Evolutionary conservation across 352 stramenopile species (phyloP), one percentile per base, ranked within the genome.

Genomic region (Plasmopara viticola): DNA sequence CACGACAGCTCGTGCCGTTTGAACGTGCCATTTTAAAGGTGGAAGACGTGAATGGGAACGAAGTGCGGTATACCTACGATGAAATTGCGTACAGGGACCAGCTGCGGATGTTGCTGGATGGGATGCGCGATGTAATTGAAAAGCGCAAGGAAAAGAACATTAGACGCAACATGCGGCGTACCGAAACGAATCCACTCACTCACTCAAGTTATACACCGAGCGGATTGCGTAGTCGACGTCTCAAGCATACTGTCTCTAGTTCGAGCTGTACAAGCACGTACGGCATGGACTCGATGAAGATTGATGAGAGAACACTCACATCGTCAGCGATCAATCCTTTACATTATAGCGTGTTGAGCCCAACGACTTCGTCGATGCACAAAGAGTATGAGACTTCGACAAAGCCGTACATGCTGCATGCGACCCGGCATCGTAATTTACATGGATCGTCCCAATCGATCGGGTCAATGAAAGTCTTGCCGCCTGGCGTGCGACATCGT

Each of bases 121-220:
- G 82, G 0, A 70, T 92, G 54, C 79, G 82, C 9, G 82, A 92
- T 44, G 78, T 89, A 51, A 89, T 90, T 49, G 82, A 92, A 47
- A 93, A 90, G 60, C 72, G 79, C 14, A 86, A 86, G 48, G 79
- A 83, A 48, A 62, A 80, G 5, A 68, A 79, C 31, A 69, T 86
- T 17, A 64, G 64, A 52, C 72, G 74, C 4, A 85, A 80, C 18
- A 79, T 87, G 34, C 60, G 66, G 29, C 63, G 66, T 17, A 60
- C 65, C 0, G 66, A 75, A 48, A 72, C 60, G 13, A 64, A 70
- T 31, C 66, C 62, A 30, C 56, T 62, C 40, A 18, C 55, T 39
- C 50, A 43, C 34, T 69, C 56, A 20, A 40, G 50, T 4, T 50
- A 64, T 25, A 47, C 30, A 20, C 47, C 43, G 3, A 57, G 40